These are phyloP conservation scores for Chaetomium cochliodes DNA, from an alignment of 495 filamentous ascomycete genomes.

Conservation along the genomic window DNA sequence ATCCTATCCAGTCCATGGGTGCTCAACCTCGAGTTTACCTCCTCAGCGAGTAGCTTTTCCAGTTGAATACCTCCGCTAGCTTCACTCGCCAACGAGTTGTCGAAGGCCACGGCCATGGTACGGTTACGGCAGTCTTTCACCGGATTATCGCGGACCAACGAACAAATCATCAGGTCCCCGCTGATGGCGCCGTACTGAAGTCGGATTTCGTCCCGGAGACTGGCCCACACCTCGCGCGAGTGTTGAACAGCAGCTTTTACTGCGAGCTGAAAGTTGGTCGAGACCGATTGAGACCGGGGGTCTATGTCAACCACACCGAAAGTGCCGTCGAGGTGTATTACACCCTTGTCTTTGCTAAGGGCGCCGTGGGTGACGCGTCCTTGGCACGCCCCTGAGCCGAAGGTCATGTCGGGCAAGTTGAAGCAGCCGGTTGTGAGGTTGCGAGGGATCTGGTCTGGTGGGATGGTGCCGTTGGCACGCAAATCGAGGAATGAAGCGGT, in stretches of 20 bases:
- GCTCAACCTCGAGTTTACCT: constrained; percentile 13
- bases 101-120: constrained; percentile 12
- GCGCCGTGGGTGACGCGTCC: constrained; percentile 30
- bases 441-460: constrained; percentile 23
- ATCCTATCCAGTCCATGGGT: constrained; percentile 22
- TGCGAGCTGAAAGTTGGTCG: constrained; percentile 27
- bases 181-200: constrained; percentile 21
- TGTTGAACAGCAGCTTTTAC: constrained; percentile 25
- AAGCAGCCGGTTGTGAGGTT: constrained; percentile 36
- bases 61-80: background rate
- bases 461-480: constrained; percentile 23
- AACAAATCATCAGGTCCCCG: constrained; percentile 34
- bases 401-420: constrained; percentile 24
- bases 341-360: constrained; percentile 31
- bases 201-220: constrained; percentile 22
- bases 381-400: constrained; percentile 24
- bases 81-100: constrained; percentile 17
- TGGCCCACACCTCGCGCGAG: constrained; percentile 26
- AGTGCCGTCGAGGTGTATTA: constrained; percentile 29
- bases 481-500: constrained; percentile 31
- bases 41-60: constrained; percentile 6
- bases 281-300: constrained; percentile 21
- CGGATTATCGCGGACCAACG: constrained; percentile 31
- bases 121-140: constrained; percentile 32
- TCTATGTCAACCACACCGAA: constrained; percentile 23